A percentile compares a stretch with the other conserved stretches of the same genome.
Conservation (phyloP, 345 rosid genomes). For the Aquilaria sinensis region DNA sequence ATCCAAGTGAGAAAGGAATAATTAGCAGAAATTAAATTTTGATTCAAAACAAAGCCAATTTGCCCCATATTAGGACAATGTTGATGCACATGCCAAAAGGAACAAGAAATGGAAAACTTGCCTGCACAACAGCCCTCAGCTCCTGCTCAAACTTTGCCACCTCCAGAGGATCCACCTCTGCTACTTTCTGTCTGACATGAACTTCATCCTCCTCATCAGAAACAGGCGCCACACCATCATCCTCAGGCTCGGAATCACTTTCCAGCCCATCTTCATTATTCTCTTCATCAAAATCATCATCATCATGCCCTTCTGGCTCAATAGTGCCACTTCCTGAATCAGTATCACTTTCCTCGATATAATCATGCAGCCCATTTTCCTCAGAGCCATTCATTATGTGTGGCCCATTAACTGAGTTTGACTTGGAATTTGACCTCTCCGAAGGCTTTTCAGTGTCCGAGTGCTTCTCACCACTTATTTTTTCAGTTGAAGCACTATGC, state of each 20-base stretch:
- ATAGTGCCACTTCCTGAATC: constrained; percentile 83
- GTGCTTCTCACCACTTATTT: constrained; percentile 51
- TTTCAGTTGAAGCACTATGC: constrained; percentile 47
- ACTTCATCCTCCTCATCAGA: constrained; percentile 89
- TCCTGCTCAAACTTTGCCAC: constrained; percentile 78
- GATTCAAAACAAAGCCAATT: neutral
- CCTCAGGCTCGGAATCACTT: constrained; percentile 65
- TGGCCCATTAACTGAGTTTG: constrained; percentile 45
- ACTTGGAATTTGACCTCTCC: constrained; percentile 29
- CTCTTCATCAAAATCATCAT: constrained; percentile 75
- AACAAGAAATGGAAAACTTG: constrained; percentile 20
- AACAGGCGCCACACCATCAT: constrained; percentile 61
- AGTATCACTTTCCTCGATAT: constrained; percentile 53
- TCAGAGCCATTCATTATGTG: constrained; percentile 38
- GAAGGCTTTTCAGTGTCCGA: constrained; percentile 56
- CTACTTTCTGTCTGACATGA: constrained; percentile 73
- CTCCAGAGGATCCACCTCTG: constrained; percentile 80
- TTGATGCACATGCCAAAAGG: neutral
- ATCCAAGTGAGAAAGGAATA: no score
- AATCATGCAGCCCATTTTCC: constrained; percentile 65
- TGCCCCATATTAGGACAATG: neutral
- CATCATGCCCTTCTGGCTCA: constrained; percentile 65
- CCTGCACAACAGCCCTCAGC: constrained; percentile 91
- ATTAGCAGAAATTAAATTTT: no score
- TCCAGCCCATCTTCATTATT: constrained; percentile 64